Evolutionary conservation across 805 yeast genomes (phyloP).

Genomic region (Kluyveromyces wickerhamii): DNA sequence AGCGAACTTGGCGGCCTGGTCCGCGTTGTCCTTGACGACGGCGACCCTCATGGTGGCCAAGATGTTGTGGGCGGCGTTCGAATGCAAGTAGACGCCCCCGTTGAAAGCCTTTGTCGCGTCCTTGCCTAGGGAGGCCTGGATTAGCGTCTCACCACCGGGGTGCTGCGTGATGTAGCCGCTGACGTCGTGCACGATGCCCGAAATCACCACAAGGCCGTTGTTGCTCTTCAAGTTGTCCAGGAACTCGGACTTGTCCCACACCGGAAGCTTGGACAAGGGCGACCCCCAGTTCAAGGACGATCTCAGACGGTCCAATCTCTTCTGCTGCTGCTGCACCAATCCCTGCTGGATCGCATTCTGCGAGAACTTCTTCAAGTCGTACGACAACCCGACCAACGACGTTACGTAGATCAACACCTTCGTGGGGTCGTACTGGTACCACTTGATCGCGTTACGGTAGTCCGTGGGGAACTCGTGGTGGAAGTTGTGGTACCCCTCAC

Average conservation of each 20-base stretch:
- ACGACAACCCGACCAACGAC: constrained; percentile 62
- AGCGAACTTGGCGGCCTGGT: constrained; percentile 39
- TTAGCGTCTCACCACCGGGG: constrained; percentile 76
- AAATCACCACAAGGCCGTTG: constrained; percentile 57
- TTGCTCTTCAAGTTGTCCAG: constrained; percentile 41
- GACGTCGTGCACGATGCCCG: constrained; percentile 76
- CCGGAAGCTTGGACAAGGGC: constrained; percentile 55
- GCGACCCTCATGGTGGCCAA: constrained; percentile 80
- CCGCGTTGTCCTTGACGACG: constrained; percentile 60
- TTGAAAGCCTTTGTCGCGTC: constrained; percentile 80
- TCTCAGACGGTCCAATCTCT: constrained; percentile 62
- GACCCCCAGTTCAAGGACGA: constrained; percentile 68
- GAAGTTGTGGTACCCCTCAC: constrained; percentile 87
- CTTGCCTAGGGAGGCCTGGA: constrained; percentile 65
- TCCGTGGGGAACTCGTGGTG: constrained; percentile 88
- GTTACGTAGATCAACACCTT: constrained; percentile 51
- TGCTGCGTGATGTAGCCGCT: constrained; percentile 61
- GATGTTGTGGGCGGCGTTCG: constrained; percentile 79
- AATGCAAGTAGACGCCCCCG: constrained; percentile 80
- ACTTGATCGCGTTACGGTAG: constrained; percentile 77
- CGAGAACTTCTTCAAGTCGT: constrained; percentile 66
- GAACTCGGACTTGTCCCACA: constrained; percentile 63
- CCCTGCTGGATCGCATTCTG: constrained; percentile 80
- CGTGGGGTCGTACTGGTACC: constrained; percentile 87
- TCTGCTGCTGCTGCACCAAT: constrained; percentile 73